Conservation (phyloP, 1,139 yeast species). For the Geotrichum histeridarum region DNA sequence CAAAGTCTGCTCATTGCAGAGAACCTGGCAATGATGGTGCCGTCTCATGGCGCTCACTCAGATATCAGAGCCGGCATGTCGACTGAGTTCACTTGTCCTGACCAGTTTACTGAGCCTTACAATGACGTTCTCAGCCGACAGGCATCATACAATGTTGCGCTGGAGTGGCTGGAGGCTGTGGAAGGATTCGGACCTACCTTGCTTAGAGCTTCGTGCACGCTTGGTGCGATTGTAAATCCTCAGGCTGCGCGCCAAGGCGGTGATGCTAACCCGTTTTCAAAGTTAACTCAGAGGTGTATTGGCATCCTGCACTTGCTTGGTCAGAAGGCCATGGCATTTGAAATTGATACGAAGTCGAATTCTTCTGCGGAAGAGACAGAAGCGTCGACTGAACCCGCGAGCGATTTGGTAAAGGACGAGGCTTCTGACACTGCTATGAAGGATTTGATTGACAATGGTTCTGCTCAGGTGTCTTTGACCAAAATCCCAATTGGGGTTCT, state of each 20-base stretch:
- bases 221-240: slow-evolving; percentile 31
- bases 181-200: slow-evolving; percentile 52
- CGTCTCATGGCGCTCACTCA: slow-evolving; percentile 15
- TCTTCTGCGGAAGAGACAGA: not conserved
- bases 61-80: slow-evolving; percentile 3
- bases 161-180: slow-evolving; percentile 54
- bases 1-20: slow-evolving; percentile 59
- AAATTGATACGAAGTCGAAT: not conserved
- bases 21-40: slow-evolving; percentile 44
- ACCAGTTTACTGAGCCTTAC: slow-evolving; percentile 6
- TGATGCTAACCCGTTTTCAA: slow-evolving; percentile 33
- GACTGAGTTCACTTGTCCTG: slow-evolving; percentile 10
- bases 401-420: not conserved
- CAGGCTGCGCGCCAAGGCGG: slow-evolving; percentile 20
- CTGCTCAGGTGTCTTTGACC: not conserved
- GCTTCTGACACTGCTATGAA: not conserved
- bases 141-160: slow-evolving; percentile 45
- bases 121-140: slow-evolving; percentile 12
- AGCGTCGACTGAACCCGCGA: not conserved
- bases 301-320: slow-evolving; percentile 34
- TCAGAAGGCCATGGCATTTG: slow-evolving; percentile 31
- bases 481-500: slow-evolving; percentile 32
- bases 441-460: not conserved
- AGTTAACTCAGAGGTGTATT: slow-evolving; percentile 37
- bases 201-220: slow-evolving; percentile 41